Evolutionary conservation across 768 basidiomycete species (phyloP), one percentile per base, ranked within the genome.

Genomic region (Kwoniella dejecticola): DNA sequence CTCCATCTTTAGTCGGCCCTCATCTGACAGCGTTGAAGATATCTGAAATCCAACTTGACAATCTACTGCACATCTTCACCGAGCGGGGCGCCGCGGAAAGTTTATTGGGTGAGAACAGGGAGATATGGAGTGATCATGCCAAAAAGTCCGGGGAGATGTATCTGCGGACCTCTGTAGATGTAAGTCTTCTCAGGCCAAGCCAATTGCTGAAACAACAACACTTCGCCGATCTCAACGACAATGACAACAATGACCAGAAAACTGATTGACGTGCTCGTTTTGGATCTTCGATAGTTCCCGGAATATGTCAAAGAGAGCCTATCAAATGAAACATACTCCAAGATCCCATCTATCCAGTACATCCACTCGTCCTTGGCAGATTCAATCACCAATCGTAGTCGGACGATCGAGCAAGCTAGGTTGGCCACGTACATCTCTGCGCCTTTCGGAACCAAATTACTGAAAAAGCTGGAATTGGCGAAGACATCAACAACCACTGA

Each of bases 1-100:
- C 52, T n/a, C 27, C 38, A 47, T 52, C 57, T n/a, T 47, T 62
- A 23, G 24, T 45, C 15, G 2, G 17, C 3, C 24, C 61, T 10
- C 65, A 67, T 52, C 41, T 67, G 2, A 17, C 13, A 13, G 17
- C 36, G 7, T 49, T 71, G 11, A 57, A 66, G 13, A 46, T 63
- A 11, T 48, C 52, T 27, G 74, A 75, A 29, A 62, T 75, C 11
- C 71, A 75, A 48, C 59, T 72, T 19, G 69, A 72, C 42, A 72
- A 63, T 38, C 19, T 72, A 8, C 46, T 64, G 11, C 71, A 72
- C 36, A 46, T 71, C 24, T 49, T 49, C n/a, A 42, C 61, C 23
- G 74, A 72, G 19, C 53, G 69, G 21, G 64, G 64, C 10, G 64
- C 59, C 3, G 54, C 57, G 4, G 72, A 69, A 19, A 46, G 36